These are phyloP conservation scores for Debaryomyces subglobosus DNA, from an alignment of 1,139 yeast species.

Conservation along the genomic window DNA sequence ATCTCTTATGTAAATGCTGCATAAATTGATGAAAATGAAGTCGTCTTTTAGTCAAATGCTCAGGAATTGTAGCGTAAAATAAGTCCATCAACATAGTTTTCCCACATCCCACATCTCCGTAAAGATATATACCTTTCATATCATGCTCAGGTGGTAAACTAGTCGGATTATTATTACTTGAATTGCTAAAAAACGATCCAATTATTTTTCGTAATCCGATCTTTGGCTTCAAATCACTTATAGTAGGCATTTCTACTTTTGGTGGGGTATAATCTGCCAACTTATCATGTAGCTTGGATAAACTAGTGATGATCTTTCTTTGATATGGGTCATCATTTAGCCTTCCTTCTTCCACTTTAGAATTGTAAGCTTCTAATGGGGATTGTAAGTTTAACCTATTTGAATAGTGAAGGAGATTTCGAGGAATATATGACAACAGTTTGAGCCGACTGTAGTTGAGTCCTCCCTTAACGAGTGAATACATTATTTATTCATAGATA, in stretches of 20 bases:
- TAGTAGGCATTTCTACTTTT: constrained; percentile 49
- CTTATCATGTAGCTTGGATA: constrained; percentile 55
- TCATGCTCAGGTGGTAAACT: constrained; percentile 19
- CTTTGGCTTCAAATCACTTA: constrained; percentile 50
- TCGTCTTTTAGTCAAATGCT: constrained; percentile 72
- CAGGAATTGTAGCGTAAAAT: constrained; percentile 81
- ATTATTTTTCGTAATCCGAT: constrained; percentile 46
- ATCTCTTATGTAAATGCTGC: constrained; percentile 89
- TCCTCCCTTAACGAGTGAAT: not conserved
- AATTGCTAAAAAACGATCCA: constrained; percentile 34
- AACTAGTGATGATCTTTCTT: constrained; percentile 57
- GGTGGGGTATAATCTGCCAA: constrained; percentile 60
- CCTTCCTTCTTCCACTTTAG: constrained; percentile 52
- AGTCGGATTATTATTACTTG: constrained; percentile 9
- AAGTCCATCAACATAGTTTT: constrained; percentile 98
- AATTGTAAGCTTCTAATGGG: constrained; percentile 67
- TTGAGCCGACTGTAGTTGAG: constrained; percentile 1
- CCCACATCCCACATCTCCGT: constrained; percentile 98
- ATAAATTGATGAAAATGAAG: constrained; percentile 96
- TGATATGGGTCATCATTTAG: constrained; percentile 71
- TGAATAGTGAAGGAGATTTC: constrained; percentile 3
- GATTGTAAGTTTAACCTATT: constrained; percentile 15
- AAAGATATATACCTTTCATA: constrained; percentile 82
- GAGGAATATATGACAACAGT: not conserved
- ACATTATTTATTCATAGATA: constrained; percentile 1